A percentile compares a stretch with the other conserved stretches of the same genome.
Conservation (phyloP, 139 green algal genomes). For the Chlamydomonas sp. region DNA sequence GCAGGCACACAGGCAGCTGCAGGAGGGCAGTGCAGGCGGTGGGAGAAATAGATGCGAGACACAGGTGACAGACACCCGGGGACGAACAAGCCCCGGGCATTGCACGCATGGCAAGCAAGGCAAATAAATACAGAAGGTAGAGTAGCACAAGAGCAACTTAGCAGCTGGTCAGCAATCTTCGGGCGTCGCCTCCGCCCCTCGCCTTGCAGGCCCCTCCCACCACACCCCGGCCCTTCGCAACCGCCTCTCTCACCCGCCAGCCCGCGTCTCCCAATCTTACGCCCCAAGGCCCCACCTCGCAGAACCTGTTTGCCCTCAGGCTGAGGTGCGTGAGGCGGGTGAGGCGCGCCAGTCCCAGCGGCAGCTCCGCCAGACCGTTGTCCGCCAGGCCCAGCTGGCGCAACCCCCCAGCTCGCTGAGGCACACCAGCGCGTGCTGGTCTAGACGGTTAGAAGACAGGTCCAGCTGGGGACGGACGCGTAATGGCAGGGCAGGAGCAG, state of each 20-base stretch:
- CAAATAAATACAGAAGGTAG: no score
- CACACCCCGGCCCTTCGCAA: no score
- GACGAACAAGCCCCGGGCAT: no score
- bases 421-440: conserved; percentile 16
- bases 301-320: conserved; percentile 23
- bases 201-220: no score
- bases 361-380: conserved; percentile 27
- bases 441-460: conserved; percentile 23
- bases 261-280: no score
- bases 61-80: no score
- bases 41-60: background rate
- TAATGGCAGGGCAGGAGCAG: background rate
- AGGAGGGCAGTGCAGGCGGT: background rate
- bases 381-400: conserved; percentile 7
- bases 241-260: no score
- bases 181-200: no score
- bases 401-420: conserved; percentile 16
- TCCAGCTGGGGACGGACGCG: background rate
- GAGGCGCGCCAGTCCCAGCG: conserved; percentile 2
- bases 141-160: no score
- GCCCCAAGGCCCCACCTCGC: background rate
- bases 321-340: conserved; percentile 3
- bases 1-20: conserved; percentile 19
- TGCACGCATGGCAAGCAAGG: no score
- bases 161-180: no score